Evolutionary conservation across 2,329 filamentous ascomycete genomes (phyloP), one percentile per base, ranked within the genome.

Genomic region (Ilyonectria destructans): DNA sequence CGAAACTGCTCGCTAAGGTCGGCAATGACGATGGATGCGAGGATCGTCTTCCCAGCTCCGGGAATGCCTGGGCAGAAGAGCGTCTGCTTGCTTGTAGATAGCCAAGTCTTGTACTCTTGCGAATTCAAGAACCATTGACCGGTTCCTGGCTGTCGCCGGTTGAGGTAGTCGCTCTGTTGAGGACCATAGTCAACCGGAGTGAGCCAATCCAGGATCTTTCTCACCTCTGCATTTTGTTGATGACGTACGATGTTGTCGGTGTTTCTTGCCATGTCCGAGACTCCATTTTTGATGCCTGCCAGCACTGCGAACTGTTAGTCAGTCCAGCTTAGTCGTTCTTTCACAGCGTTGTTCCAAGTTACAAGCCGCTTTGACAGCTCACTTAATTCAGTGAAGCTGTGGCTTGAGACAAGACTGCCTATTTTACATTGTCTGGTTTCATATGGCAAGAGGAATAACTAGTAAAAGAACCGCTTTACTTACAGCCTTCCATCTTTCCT

Each of bases 41-140:
- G 37, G 13, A 40, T 17, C 1, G 37, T 40, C 13, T 40, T 40
- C 13, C 37, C 37, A 3, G 37, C 61, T 2, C 69, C 71, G 2
- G 71, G 69, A 17, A 73, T 71, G 1, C 82, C 82, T 6, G 76
- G 78, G 67, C 81, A 86, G 65, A 83, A 84, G 1, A 86, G 56
- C 0, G 74, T 81, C 23, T 75, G 58, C 2, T 69, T 73, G 1
- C 64, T 40, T 0, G 56, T 48, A 2, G 62, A 37, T 0, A 77
- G 0, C 82, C 80, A 84, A 2, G 35, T 29, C n/a, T 62, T 31
- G 65, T 77, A 83, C 21, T 81, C 72, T 0, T 6, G 8, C 0
- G 81, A 82, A 1, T 81, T 67, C 0, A 86, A 68, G 1, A 87
- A 73, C 84, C 84, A 86, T 55, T 80, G 60, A 0, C 83, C 80